Base-by-base conservation (phyloP, 2,329 filamentous ascomycete genomes). In the Epichloe scottii region DNA sequence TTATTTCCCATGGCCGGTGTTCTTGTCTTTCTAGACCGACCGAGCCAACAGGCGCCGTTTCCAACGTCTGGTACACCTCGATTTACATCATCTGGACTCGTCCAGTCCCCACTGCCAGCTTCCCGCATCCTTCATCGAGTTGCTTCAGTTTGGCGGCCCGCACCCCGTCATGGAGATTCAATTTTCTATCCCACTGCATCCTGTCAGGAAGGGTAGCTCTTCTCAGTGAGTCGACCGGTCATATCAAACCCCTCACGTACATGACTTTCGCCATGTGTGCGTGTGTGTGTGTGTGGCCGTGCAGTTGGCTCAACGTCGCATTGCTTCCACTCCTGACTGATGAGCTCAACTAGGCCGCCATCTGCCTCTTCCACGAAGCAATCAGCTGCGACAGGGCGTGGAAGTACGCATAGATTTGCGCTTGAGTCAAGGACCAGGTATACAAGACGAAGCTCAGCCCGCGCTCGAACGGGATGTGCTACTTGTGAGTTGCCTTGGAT, bases 341-440 rank as follows among this genome's bases (percentile, higher is more conserved):
- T 17, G 7, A 37, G 17, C 19, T 48, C 48, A 14, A 11, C n/a
- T 51, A 51, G 49, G 26, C 46, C 41, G 19, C 30, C 37, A 12
- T 46, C 45, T 41, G 34, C 49, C 17, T 17, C 49, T 10, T 40
- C 46, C 5, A 44, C 30, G 23, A 46, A 46, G 11, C 34, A 52
- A 14, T 10, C 44, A 1, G 41, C 57, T 10, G 45, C 56, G 1
- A 48, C 58, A 39, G 55, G 58, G 10, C 58, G 54, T 46, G 60
- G 60, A 33, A 60, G 63, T 15, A 66, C 63, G 8, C 63, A 68
- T 62, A 60, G 65, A 15, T 69, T 69, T 57, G 67, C 67, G 2
- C 64, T 69, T 38, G 66, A 68, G 37, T 59, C 66, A 5, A 59
- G 66, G 49, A 62, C 64, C 7, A 60, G 66, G 48, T 66, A 69